phyloP scores from a whole-genome alignment of 768 basidiomycete genomes.

The Lenzites betulinus region DNA sequence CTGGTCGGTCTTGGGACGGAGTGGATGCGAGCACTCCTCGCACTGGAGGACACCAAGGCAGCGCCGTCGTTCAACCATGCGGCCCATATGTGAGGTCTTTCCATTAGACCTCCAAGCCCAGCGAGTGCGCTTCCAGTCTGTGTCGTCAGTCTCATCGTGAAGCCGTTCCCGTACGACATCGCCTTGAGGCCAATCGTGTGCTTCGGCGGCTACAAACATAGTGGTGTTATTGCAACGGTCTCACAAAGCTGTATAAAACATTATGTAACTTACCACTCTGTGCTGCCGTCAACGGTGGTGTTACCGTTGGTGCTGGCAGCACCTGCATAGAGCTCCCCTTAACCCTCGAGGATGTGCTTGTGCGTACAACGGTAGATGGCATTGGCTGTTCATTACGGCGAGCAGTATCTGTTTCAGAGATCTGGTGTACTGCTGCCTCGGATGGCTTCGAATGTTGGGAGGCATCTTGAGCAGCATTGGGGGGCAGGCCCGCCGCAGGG shows the following conservation, averaged over 20 bases:
- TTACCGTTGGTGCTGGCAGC: too few relatives aligned
- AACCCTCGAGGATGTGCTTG: too few relatives aligned
- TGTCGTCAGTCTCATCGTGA: neutral
- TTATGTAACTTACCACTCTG: neutral
- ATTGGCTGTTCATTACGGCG: too few relatives aligned
- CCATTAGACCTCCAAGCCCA: neutral
- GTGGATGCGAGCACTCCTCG: neutral
- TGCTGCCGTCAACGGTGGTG: neutral
- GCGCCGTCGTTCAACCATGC: neutral
- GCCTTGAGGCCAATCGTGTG: neutral
- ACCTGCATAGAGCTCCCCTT: too few relatives aligned
- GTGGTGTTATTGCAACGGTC: neutral
- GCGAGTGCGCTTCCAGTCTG: neutral
- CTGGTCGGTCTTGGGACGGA: neutral
- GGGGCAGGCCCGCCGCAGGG: too few relatives aligned
- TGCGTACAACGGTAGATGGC: too few relatives aligned
- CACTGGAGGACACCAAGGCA: neutral
- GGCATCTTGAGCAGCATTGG: too few relatives aligned
- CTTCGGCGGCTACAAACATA: neutral
- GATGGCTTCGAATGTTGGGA: too few relatives aligned
- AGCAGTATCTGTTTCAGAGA: too few relatives aligned
- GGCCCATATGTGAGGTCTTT: neutral
- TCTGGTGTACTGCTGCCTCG: too few relatives aligned
- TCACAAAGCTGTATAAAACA: neutral
- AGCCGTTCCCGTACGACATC: neutral